These are phyloP conservation scores for Plasmopara muralis DNA, from an alignment of 352 stramenopile genomes.

Conservation along the genomic window DNA sequence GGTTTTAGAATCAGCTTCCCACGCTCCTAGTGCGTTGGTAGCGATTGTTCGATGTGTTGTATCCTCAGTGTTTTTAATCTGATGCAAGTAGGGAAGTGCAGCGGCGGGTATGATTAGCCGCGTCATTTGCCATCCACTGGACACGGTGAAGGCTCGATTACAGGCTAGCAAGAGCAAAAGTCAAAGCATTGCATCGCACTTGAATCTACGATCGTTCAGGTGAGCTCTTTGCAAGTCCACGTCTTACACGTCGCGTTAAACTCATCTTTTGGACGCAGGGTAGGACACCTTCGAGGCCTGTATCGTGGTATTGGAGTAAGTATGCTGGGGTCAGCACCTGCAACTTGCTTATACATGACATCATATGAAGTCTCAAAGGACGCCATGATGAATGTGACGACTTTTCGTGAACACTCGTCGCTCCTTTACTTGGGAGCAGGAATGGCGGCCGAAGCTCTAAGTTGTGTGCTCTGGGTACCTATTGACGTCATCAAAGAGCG, in stretches of 20 bases:
- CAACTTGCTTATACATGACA: constrained; percentile 94
- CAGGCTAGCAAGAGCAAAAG: constrained; percentile 40
- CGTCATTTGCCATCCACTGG: constrained; percentile 88
- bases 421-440: constrained; percentile 64
- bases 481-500: constrained; percentile 98
- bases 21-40: constrained; percentile 42
- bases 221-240: constrained; percentile 11
- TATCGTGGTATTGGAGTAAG: constrained; percentile 95
- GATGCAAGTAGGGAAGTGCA: constrained; percentile 52
- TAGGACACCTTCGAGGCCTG: constrained; percentile 69
- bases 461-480: constrained; percentile 98
- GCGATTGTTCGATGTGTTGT: background rate
- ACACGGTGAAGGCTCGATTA: constrained; percentile 87
- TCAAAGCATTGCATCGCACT: constrained; percentile 37
- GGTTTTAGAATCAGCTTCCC: constrained; percentile 41
- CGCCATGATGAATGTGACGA: constrained; percentile 31
- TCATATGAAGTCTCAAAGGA: constrained; percentile 91
- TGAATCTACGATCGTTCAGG: constrained; percentile 42
- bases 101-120: constrained; percentile 76
- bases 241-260: background rate
- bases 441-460: constrained; percentile 68
- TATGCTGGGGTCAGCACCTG: constrained; percentile 91
- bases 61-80: background rate
- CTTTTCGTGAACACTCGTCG: constrained; percentile 44
- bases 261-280: constrained; percentile 9